Evolutionary conservation across 1,284 basidiomycete species (phyloP), one percentile per base, ranked within the genome.

Genomic region (Sporisorium graminicola): DNA sequence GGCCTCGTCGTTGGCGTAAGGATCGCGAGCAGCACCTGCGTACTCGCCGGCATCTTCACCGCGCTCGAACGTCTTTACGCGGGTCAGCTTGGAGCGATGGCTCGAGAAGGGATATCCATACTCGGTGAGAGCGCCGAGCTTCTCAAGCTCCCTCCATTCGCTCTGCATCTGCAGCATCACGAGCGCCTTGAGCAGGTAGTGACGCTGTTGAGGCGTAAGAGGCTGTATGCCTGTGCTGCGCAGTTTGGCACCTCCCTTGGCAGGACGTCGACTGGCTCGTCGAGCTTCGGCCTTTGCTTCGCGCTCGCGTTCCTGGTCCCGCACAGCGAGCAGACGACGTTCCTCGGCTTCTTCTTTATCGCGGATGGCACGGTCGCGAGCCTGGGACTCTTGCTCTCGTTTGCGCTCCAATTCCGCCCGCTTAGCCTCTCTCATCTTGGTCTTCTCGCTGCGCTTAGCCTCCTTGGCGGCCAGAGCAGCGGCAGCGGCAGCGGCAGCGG

Each of bases 31-130:
- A 10, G 62, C 67, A n/a, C 70, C 65, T 26, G 65, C 75, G 43
- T 79, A 78, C 1, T 74, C 77, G 46, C 74, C 74, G 37, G 50
- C 63, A 22, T 73, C 67, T 29, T 78, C 75, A 16, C 65, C 68
- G 8, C 51, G 63, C 46, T 80, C 80, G 16, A 73, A 60, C 7
- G 72, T 73, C 74, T 81, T 81, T 66, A 79, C 58, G 13, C 75
- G 66, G 7, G 74, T 79, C 35, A 82, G 67, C 61, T 66, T 61
- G 52, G 76, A 76, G 18, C 79, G 61, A 33, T 69, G 63, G 67
- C 55, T 77, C 9, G 75, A 64, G 58, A 85, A 85, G 24, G 83
- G 83, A 53, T 78, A 82, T 29, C 82, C 83, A 47, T 85, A 85
- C 61, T 78, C 65, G 16, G 80, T 79, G 16, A 85, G 55, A 18